Base-by-base conservation (phyloP, 805 yeast species). In the Nakazawaea siamensis region DNA sequence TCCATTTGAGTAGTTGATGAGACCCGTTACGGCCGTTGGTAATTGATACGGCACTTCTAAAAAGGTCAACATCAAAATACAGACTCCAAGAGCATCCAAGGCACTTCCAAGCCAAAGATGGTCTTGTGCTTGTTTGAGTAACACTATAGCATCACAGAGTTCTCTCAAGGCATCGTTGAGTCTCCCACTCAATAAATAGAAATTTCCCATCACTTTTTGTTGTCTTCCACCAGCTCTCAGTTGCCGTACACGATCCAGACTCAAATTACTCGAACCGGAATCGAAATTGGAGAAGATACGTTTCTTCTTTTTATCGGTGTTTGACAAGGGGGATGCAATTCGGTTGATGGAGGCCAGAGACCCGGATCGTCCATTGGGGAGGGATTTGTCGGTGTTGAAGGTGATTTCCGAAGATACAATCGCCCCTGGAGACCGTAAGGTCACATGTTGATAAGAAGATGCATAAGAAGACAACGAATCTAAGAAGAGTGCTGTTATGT, bases 101-200 rank as follows among this genome's bases (percentile, higher is more conserved):
- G 95, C 76, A 19, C 90, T 79, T 0, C 80, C 97, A 11, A 85
- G 64, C 97, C 97, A 92, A 7, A 92, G 59, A 47, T 72, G 70
- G 52, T 92, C 98, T 33, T 75, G 75, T 2, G 78, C 64, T 10
- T 71, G 64, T 40, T 73, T 75, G 35, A 86, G 57, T 17, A 69
- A 58, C 2, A 61, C 48, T 1, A 80, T 66, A 0, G 96, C 78
- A 27, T 87, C 95, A n/a, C 78, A 70, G 46, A 87, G 79, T 39
- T 76, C 75, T 17, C 66, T 62, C 35, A 88, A 51, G 0, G 97
- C 94, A 38, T 77, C 83, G 12, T 65, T 52, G 29, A 80, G 66
- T 35, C 82, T 73, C 1, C 98, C 98, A 1, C 95, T 80, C 31
- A 92, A 56, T 11, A 92, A 60, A 48, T 74, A 78, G 44, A 90